Base-by-base conservation (phyloP, 2,329 filamentous ascomycete genomes). In the Corynespora cassiicola region DNA sequence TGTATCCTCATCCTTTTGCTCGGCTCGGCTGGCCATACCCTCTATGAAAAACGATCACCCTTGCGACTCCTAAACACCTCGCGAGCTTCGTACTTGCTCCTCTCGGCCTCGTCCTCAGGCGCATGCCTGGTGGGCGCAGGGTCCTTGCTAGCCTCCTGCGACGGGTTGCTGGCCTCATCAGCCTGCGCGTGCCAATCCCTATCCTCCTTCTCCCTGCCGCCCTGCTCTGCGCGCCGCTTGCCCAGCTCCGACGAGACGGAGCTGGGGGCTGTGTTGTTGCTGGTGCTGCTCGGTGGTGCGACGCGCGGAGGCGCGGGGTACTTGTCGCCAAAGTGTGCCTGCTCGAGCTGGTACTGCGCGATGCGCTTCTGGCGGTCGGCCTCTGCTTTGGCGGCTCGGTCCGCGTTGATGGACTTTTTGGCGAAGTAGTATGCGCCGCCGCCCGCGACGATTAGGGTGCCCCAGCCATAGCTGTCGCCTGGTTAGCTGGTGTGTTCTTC, bases 391-490 rank as follows among this genome's bases (percentile, higher is more conserved):
- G 82, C 79, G 45, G 87, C 84, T 50, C 92, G 88, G 71, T 96
- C 90, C 55, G 88, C 88, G 66, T 96, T 96, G 79, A 99, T 95
- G 69, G 85, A 86, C 64, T 83, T 81, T 79, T 99, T 99, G 50
- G 94, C 94, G 68, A 96, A 96, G 76, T 88, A 90, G 78, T 97
- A 99, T 61, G 92, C 90, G 49, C 86, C 88, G 52, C 84, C 94
- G 63, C 92, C 94, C 54, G 91, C 90, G 35, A 58, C 78, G 65
- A 91, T 94, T 37, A 97, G 81, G 32, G 90, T 81, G 56, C 88
- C 91, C 94, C 90, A 96, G 63, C 94, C 94, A 63, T 92, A 75
- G 88, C 90, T 95, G 43, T 41, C 1, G 15, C 11, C 3, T 21
- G n/a, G 37, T 50, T 38, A 47, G 44, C 18, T 14, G n/a, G 3